phyloP scores from a whole-genome alignment of 169 alveolate genomes.

The Plasmodium falciparum region DNA sequence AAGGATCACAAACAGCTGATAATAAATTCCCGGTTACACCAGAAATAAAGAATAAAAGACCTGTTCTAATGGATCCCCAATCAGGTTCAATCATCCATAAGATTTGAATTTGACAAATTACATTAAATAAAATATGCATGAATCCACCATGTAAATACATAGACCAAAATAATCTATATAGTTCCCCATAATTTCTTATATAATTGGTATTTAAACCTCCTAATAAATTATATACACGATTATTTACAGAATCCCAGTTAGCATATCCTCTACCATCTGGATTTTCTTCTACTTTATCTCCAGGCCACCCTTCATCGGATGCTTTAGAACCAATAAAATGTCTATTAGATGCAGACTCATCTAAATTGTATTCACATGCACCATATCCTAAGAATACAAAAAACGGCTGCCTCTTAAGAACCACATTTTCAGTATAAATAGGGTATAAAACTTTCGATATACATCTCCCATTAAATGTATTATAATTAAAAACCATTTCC shows the following conservation, averaged over 20 bases:
- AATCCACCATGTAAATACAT: constrained; percentile 90
- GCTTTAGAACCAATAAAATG: constrained; percentile 82
- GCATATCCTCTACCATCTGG: constrained; percentile 74
- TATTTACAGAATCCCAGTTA: constrained; percentile 81
- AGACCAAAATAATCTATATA: constrained; percentile 89
- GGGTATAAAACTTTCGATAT: constrained; percentile 86
- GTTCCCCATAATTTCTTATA: constrained; percentile 88
- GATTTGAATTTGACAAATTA: constrained; percentile 87
- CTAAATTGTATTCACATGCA: constrained; percentile 87
- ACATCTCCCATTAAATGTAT: constrained; percentile 88
- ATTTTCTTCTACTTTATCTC: constrained; percentile 77
- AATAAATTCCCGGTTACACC: constrained; percentile 89
- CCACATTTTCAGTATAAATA: constrained; percentile 40
- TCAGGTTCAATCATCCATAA: constrained; percentile 93
- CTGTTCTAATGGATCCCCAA: constrained; percentile 91
- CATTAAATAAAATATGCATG: constrained; percentile 87
- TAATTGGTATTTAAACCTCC: constrained; percentile 87
- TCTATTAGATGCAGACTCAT: constrained; percentile 75
- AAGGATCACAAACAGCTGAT: constrained; percentile 90
- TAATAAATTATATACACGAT: constrained; percentile 75
- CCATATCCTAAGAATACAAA: constrained; percentile 87
- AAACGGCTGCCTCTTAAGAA: constrained; percentile 73
- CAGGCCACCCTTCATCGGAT: constrained; percentile 87
- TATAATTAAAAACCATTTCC: constrained; percentile 82
- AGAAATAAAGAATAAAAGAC: constrained; percentile 82